These are phyloP conservation scores for Didymella arachidicola DNA, from an alignment of 2,329 filamentous ascomycete genomes.

Conservation along the genomic window DNA sequence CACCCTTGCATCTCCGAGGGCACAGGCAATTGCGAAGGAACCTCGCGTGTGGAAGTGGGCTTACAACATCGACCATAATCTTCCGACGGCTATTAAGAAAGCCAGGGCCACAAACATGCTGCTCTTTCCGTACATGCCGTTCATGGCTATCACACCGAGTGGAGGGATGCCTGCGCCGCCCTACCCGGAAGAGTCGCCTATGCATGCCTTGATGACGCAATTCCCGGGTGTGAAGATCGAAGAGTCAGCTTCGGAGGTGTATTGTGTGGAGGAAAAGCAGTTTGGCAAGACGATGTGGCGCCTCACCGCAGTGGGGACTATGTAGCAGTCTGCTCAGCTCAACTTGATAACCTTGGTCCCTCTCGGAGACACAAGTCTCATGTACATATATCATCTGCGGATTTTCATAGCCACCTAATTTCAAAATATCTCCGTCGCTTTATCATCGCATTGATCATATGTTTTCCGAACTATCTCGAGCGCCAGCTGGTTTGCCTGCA, in stretches of 20 bases:
- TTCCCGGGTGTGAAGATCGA: neutral
- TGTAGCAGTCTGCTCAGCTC: neutral
- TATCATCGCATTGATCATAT: no score
- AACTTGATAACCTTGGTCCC: no score
- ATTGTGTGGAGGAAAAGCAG: neutral
- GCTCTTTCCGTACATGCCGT: neutral
- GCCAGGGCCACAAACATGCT: neutral
- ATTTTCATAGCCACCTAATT: no score
- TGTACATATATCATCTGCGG: no score
- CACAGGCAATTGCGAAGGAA: neutral
- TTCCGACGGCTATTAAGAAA: neutral
- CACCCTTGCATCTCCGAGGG: neutral
- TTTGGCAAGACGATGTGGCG: neutral
- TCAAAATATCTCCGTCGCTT: no score
- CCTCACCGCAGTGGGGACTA: neutral
- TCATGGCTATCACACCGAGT: neutral
- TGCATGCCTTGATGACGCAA: neutral
- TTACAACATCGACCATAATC: slow-evolving; percentile 2
- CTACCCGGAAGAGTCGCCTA: neutral
- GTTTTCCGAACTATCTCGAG: no score
- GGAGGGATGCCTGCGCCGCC: neutral
- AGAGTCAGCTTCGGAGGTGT: neutral
- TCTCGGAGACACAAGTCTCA: no score
- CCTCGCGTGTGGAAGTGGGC: neutral
- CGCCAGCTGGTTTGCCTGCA: no score